Percentiles rank a stretch among this genome's conserved stretches.
phyloP scores from a whole-genome alignment of 2,329 filamentous ascomycete species.

The Venturiaceae sp. region DNA sequence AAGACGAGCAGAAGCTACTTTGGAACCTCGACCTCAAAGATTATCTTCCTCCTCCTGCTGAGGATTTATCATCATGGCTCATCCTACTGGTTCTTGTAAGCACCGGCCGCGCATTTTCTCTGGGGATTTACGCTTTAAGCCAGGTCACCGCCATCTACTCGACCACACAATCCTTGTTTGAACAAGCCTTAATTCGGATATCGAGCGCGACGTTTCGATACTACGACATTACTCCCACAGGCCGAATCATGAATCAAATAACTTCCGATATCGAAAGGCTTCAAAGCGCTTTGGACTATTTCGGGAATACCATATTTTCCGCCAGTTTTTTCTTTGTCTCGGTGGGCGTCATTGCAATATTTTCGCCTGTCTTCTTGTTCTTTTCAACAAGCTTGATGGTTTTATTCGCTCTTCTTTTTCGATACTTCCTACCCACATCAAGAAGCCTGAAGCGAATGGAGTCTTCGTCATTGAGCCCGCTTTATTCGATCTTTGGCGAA shows the following conservation, averaged over 20 bases:
- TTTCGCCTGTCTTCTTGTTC: constrained; percentile 66
- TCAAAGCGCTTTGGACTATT: constrained; percentile 35
- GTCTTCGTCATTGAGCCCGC: constrained; percentile 77
- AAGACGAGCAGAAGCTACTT: not conserved
- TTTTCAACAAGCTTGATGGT: constrained; percentile 60
- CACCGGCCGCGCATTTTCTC: constrained; percentile 45
- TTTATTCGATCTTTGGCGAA: constrained; percentile 88
- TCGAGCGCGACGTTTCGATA: constrained; percentile 78
- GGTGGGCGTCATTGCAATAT: constrained; percentile 63
- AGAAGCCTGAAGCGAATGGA: constrained; percentile 76
- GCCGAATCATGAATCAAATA: constrained; percentile 82
- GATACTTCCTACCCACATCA: constrained; percentile 69
- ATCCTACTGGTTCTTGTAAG: constrained; percentile 60
- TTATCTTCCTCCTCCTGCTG: constrained; percentile 54
- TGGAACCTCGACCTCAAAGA: constrained; percentile 14
- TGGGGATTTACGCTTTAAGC: constrained; percentile 33
- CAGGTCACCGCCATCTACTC: constrained; percentile 64
- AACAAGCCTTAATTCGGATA: constrained; percentile 60
- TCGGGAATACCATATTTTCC: constrained; percentile 53
- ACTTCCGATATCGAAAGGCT: constrained; percentile 85
- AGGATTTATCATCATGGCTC: constrained; percentile 66
- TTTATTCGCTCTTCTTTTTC: constrained; percentile 64
- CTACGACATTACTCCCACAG: constrained; percentile 82
- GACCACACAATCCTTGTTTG: constrained; percentile 67
- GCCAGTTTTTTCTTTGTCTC: constrained; percentile 62